These are phyloP conservation scores for Fraxinus latifolia DNA, from an alignment of 305 asterid genomes.

Conservation along the genomic window DNA sequence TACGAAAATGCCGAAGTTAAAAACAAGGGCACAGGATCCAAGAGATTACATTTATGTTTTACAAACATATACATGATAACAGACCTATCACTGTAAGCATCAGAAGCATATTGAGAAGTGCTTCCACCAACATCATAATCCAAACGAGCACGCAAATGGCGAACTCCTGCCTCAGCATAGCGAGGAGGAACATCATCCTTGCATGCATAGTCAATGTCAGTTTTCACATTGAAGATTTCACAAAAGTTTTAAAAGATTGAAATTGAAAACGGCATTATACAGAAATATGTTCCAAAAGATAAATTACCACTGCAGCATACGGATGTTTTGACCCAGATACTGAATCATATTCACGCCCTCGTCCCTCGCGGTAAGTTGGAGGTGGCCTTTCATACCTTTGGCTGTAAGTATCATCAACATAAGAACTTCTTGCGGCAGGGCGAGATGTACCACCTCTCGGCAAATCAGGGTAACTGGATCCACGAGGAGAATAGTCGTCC, in stretches of 20 bases:
- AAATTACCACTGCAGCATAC: slow-evolving; percentile 65
- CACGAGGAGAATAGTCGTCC: slow-evolving; percentile 72
- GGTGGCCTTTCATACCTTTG: slow-evolving; percentile 93
- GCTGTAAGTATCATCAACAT: slow-evolving; percentile 73
- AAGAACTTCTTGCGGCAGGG: slow-evolving; percentile 66
- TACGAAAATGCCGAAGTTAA: not conserved
- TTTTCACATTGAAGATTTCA: not conserved
- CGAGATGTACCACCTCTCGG: slow-evolving; percentile 72
- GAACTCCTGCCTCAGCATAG: slow-evolving; percentile 70
- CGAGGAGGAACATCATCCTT: slow-evolving; percentile 90
- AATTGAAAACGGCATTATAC: not conserved
- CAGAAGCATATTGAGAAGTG: slow-evolving; percentile 73
- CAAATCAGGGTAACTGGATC: slow-evolving; percentile 64
- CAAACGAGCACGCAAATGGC: slow-evolving; percentile 85
- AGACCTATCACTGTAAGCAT: slow-evolving; percentile 79
- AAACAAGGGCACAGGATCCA: not conserved
- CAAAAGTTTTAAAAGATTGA: not conserved
- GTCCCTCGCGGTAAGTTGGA: slow-evolving; percentile 67
- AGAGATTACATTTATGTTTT: slow-evolving; percentile 5
- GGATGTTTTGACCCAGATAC: slow-evolving; percentile 88
- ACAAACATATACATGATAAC: not conserved
- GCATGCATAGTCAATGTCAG: slow-evolving; percentile 25
- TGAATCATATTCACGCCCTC: slow-evolving; percentile 70
- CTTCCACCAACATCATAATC: slow-evolving; percentile 76
- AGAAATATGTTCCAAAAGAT: slow-evolving; percentile 8